A percentile compares a stretch with the other conserved stretches of the same genome.
These are phyloP conservation scores for Epichloe sibirici DNA, from an alignment of 2,329 filamentous ascomycete species.

Conservation along the genomic window DNA sequence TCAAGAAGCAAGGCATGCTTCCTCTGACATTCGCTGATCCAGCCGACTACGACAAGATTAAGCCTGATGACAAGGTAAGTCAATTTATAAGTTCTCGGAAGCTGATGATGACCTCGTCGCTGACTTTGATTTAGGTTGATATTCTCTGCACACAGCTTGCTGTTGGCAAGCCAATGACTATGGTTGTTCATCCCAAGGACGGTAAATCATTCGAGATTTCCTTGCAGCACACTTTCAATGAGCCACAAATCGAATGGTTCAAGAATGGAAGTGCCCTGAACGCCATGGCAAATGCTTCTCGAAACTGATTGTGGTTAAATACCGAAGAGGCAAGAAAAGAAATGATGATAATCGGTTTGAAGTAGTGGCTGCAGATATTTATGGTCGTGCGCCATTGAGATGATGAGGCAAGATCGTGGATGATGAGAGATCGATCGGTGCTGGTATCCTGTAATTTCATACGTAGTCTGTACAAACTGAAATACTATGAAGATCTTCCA, in stretches of 20 bases:
- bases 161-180: slow-evolving; percentile 85
- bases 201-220: slow-evolving; percentile 70
- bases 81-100: background rate
- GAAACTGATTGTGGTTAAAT: slow-evolving; percentile 15
- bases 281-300: slow-evolving; percentile 76
- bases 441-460: background rate
- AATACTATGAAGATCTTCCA: no score
- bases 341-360: background rate
- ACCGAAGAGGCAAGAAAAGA: background rate
- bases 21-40: slow-evolving; percentile 90
- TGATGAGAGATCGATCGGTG: background rate
- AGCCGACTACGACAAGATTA: slow-evolving; percentile 95
- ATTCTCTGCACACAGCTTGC: slow-evolving; percentile 78
- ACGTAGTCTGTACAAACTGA: slow-evolving; percentile 1
- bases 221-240: slow-evolving; percentile 95
- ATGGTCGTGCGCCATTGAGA: background rate
- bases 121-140: slow-evolving; percentile 46
- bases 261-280: slow-evolving; percentile 95
- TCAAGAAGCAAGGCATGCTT: slow-evolving; percentile 99
- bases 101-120: slow-evolving; percentile 1
- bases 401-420: background rate
- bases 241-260: slow-evolving; percentile 97
- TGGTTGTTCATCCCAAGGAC: slow-evolving; percentile 84
- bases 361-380: background rate
- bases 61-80: slow-evolving; percentile 69